Base-by-base conservation (phyloP, 345 rosid species). In the Populus deltoides region DNA sequence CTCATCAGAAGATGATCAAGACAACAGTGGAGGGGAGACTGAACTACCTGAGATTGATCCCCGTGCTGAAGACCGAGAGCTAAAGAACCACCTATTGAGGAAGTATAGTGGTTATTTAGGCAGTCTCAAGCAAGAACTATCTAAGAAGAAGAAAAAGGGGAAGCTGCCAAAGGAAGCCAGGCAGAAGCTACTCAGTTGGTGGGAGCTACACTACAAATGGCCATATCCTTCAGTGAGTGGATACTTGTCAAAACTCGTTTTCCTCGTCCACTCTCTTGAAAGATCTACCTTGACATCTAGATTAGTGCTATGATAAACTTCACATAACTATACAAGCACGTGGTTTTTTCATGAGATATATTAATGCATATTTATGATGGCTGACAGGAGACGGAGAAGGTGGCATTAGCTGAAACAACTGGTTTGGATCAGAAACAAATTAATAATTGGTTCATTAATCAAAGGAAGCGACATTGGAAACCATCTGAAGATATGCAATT, bases 401-500 rank as follows among this genome's bases (percentile, higher is more conserved):
- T 93, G 78, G 97, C 97, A 36, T 73, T 96, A 83, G 99, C 98
- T 2, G 98, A 96, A 84, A 88, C 99, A 73, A 96, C 99, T 0
- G 99, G 99, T 36, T 86, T 96, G 83, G 98, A 96, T 86, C 99
- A 96, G 90, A 96, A 96, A 75, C 99, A 96, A 79, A 96, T 96
- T 72, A 96, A 96, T 75, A 96, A 96, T 74, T 96, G 99, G 99
- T 96, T 96, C 86, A 96, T 96, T 78, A 96, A 96, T 81, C 99
- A 96, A 81, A 88, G 99, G 88, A 96, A 96, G 59, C 88, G 99
- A 62, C 99, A 96, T 73, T 96, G 99, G 99, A 96, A 93, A 85
- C 97, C 99, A n/a, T 93, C 99, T 0, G 99, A 96, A 82, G 99
- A 96, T 79, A 93, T 93, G 97, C 99, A 96, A 73, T 96, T 93